Base-by-base conservation (phyloP, 805 yeast species). In the Wickerhamomyces alni region DNA sequence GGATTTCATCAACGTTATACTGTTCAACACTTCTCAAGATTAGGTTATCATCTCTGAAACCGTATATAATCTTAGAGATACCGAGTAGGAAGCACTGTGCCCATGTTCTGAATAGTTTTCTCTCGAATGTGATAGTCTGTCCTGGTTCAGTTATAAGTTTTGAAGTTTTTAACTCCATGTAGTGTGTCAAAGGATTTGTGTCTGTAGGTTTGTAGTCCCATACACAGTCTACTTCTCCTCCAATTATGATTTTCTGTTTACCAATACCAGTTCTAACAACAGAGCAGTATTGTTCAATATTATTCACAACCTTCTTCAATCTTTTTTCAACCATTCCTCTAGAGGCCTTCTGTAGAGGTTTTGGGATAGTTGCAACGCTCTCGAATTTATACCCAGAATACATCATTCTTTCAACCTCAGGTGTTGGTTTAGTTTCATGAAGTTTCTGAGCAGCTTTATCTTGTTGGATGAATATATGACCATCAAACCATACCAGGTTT, bases 201-300 rank as follows among this genome's bases (percentile, higher is more conserved):
- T 61, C 63, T 22, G 63, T 70, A 3, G 89, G 87, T 47, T 80
- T 74, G 52, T 76, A 87, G 58, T 88, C 96, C 73, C 81, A 83
- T 10, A 83, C 82, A 58, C 96, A 83, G 61, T 91, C 98, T 17
- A 91, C 86, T 63, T 93, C 98, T 2, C 96, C 96, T 1, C 88
- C 95, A 33, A 88, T 59, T 6, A 86, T 58, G 33, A 87, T 61
- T 45, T 74, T 75, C 16, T 77, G 72, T 34, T 71, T 72, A 8
- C 96, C 96, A 13, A 91, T 77, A 3, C 95, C 94, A 0, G 96
- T 82, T 50, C 75, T 73, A 6, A 89, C 89, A n/a, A 91, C 82
- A 1, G 87, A 72, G 34, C 82, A 67, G 55, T 77, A 88, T 61
- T 91, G 95, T 51, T 81, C 87, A 35, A 78, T 77, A 54, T 79